phyloP scores from a whole-genome alignment of 2,329 filamentous ascomycete genomes.

The Claviceps quebecensis region DNA sequence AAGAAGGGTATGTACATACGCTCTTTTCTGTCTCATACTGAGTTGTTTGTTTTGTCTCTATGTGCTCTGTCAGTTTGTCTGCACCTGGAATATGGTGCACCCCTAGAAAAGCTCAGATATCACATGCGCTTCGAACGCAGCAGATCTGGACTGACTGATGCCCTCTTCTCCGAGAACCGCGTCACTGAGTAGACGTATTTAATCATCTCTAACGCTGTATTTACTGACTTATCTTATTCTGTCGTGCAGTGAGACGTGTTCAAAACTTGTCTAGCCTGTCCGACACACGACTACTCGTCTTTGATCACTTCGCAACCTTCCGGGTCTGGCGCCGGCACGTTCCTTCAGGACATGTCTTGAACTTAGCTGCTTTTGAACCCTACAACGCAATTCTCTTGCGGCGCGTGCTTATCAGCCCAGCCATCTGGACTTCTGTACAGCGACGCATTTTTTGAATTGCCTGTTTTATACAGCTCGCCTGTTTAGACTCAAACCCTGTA shows the following conservation, averaged over 20 bases:
- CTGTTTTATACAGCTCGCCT: conserved; percentile 1
- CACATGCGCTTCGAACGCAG: not conserved
- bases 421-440: not conserved
- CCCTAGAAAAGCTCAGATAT: not conserved
- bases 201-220: not conserved
- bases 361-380: conserved; percentile 1
- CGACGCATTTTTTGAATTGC: conserved; percentile 1
- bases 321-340: conserved; percentile 4
- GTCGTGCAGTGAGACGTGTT: not conserved
- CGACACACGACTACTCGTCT: not conserved
- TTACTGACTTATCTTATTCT: not conserved
- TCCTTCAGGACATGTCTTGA: conserved; percentile 6
- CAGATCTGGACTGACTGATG: not conserved
- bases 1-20: not conserved
- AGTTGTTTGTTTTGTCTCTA: not conserved
- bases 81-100: not conserved
- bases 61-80: not conserved
- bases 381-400: conserved; percentile 13
- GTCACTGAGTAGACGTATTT: not conserved
- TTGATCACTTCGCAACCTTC: conserved; percentile 3
- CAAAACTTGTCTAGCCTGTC: not conserved
- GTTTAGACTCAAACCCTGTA: not conserved
- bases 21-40: not conserved
- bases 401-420: conserved; percentile 1
- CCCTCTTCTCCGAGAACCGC: not conserved